Evolutionary conservation across 106 monocot genomes (phyloP), one percentile per base, ranked within the genome.

Genomic region (Dendrobium huoshanense): DNA sequence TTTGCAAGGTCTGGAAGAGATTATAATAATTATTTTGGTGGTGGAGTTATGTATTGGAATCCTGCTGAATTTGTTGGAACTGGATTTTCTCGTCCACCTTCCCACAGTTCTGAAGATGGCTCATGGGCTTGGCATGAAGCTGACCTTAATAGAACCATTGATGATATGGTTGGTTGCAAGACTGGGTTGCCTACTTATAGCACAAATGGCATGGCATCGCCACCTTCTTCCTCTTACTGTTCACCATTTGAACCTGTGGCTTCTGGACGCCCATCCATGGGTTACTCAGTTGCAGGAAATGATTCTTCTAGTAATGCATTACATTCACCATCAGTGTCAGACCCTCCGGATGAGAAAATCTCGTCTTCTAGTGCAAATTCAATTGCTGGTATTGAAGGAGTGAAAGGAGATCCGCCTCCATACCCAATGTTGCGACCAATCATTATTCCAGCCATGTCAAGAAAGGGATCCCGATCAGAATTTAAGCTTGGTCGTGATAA

Each of bases 21-120:
- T 80, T 95, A 91, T 82, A 95, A 91, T 85, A 86, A 99, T 82
- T 88, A 88, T 86, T 99, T 99, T 91, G 99, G 99, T 85, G 99
- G 99, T 80, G 99, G 99, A 51, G 83, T 93, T 20, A 99, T 99
- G 99, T 99, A 99, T 80, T 99, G 99, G 99, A 99, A 91, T 85
- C 85, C 99, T 40, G 86, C 93, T 80, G 99, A 99, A 76, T 79
- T 93, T 87, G 87, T 83, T 75, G 93, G 93, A 75, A 83, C 90
- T 25, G 87, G 89, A 2, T 99, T 92, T 83, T 97, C 96, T 78
- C 88, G 86, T 25, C 88, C 96, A 77, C 96, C 94, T 79, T 97
- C 96, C 75, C 87, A 91, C 80, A 94, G 95, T 83, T 99, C 99
- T 55, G 99, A 99, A 86, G 99, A 99, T 81, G 87, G 93, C 51